Base-by-base conservation (phyloP, 306 rosid species). In the Styphnolobium japonicum region DNA sequence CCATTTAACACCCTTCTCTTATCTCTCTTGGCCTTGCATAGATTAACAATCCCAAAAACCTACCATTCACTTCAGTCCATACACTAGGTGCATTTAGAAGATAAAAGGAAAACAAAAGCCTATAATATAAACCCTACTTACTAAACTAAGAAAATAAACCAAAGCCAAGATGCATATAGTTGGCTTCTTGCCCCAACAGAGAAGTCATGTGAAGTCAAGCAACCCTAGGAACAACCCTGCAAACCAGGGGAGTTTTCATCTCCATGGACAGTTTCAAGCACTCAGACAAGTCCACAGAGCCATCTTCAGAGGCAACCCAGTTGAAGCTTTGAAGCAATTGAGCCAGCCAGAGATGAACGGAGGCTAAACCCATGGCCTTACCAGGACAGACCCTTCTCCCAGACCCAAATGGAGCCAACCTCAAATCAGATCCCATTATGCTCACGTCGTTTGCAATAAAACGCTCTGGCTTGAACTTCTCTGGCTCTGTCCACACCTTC, bases 351-450 rank as follows among this genome's bases (percentile, higher is more conserved):
- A 91, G 91, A 65, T 90, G 88, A 29, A 91, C 91, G 0, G 98
- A 79, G 53, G 97, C 91, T 55, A 93, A 40, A 3, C 93, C 98
- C 91, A 91, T 66, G 6, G 98, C 91, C 42, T 91, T 91, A 0
- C 98, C 97, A 2, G 97, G 97, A 29, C 98, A 93, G 0, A 86
- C 92, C 63, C 98, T 86, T 64, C 95, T 83, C 10, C 98, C 97
- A 2, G 95, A 81, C 0, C 97, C 97, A 10, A 93, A 93, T 0
- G 98, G 95, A 12, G 98, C 97, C 53, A 93, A 19, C 86, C 95
- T 85, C 11, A 91, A 74, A 77, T 93, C 97, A 4, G 87, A 83
- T 1, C 97, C 98, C 91, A 88, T 80, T 0, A 93, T 85, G 22
- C 77, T 53, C 0, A 87, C 60, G 0, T 83, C 88, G 1, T 74